Conservation (phyloP, 805 yeast species). For the Candida broadrunensis region DNA sequence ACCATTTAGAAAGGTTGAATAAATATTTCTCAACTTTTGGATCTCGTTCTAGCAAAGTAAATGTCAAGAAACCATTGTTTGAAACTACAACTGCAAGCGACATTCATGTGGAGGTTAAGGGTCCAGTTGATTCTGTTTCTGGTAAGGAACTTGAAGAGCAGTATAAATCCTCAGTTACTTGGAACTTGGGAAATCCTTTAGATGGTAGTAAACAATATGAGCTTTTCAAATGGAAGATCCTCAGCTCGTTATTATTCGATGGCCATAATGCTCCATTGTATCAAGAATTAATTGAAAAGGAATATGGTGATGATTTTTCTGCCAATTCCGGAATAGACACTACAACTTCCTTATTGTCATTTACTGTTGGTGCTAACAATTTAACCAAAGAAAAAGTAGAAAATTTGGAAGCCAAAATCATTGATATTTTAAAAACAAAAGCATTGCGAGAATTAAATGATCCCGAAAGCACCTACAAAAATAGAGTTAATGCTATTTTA, state of each 20-base stretch:
- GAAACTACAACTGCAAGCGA: conserved; percentile 7
- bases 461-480: conserved; percentile 20
- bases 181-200: conserved; percentile 77
- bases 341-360: conserved; percentile 70
- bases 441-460: conserved; percentile 29
- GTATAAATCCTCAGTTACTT: conserved; percentile 77
- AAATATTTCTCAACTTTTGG: conserved; percentile 53
- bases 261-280: conserved; percentile 93
- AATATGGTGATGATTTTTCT: conserved; percentile 79
- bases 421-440: conserved; percentile 42
- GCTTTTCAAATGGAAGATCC: conserved; percentile 66
- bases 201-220: conserved; percentile 53
- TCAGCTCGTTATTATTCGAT: conserved; percentile 71
- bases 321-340: conserved; percentile 87
- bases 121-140: conserved; percentile 68
- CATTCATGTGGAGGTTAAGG: conserved; percentile 41
- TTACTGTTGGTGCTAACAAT: conserved; percentile 86
- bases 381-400: conserved; percentile 45
- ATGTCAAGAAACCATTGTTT: conserved; percentile 47
- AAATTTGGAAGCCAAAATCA: conserved; percentile 48
- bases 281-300: conserved; percentile 81
- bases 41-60: conserved; percentile 29
- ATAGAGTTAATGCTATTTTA: conserved; percentile 74
- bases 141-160: conserved; percentile 67
- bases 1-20: conserved; percentile 57